phyloP scores from a whole-genome alignment of 495 filamentous ascomycete genomes.

The Penicillium canescens region DNA sequence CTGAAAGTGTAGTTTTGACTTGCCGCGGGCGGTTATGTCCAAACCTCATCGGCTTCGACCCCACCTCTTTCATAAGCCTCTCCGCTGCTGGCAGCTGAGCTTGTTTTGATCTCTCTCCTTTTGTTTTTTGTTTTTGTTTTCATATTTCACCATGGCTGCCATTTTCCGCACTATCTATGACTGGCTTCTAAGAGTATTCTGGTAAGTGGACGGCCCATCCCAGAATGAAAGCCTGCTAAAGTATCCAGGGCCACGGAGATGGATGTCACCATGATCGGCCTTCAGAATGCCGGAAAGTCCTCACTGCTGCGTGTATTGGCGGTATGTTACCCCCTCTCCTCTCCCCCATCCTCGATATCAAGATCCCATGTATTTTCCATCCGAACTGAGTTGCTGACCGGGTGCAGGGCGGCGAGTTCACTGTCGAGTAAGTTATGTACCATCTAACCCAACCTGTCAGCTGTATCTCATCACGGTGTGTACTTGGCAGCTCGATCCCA shows the following conservation, averaged over 20 bases:
- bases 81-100: constrained; percentile 7
- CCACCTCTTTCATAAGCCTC: constrained; percentile 1
- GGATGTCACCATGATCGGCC: constrained; percentile 98
- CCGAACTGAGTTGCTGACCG: constrained; percentile 25
- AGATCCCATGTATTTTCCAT: not conserved
- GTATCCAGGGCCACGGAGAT: constrained; percentile 89
- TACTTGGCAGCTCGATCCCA: constrained; percentile 80
- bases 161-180: constrained; percentile 95
- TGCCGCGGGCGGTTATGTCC: no score
- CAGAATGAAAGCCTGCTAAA: constrained; percentile 28
- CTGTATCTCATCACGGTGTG: constrained; percentile 25
- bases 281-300: constrained; percentile 98
- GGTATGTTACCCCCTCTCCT: constrained; percentile 57
- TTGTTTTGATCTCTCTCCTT: not conserved
- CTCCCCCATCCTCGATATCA: not conserved
- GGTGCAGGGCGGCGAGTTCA: constrained; percentile 92
- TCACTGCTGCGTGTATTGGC: constrained; percentile 90
- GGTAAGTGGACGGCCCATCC: constrained; percentile 68
- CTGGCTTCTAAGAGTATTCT: constrained; percentile 96
- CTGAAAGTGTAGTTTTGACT: no score
- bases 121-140: not conserved
- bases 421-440: constrained; percentile 81
- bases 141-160: constrained; percentile 66
- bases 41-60: not conserved
- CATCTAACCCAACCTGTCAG: constrained; percentile 9